Base-by-base conservation (phyloP, 306 rosid genomes). In the Cucurbita maxima region DNA sequence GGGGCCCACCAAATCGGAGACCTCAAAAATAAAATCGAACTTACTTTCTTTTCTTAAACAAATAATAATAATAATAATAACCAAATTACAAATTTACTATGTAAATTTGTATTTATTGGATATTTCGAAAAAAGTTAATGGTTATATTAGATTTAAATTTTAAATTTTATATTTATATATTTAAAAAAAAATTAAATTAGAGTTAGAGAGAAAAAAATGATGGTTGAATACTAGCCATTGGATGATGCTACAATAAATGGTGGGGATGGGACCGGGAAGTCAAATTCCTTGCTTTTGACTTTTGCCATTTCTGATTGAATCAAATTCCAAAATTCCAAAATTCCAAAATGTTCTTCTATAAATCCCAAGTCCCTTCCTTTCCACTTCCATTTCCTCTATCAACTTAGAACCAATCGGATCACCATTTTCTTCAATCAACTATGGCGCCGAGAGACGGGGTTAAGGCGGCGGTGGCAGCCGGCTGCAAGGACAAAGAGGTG, bases 391-490 rank as follows among this genome's bases (percentile, higher is more conserved):
- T 53, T 70, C 47, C 53, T 41, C 18, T 44, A 18, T 50, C 6
- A 50, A 40, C 5, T 3, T 12, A 6, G 11, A 60, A 37, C 15
- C 54, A 50, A 34, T 13, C 47, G 12, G 37, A 20, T 56, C 9
- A 7, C 12, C 18, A 7, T 60, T 34, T 58, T 12, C 40, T 56
- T 15, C 54, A 50, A 53, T n/a, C 13, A 4, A 16, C 20, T 36
- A 88, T 88, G 95, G 88, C 95, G 20, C 91, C 91, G 1, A 84
- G 82, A 78, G 90, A 76, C 6, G 86, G 80, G 75, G 3, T 71
- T 1, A 64, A 12, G n/a, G 72, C 6, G 67, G 62, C 15, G n/a
- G 68, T 13, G 20, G 76, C 3, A 41, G 80, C 38, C 55, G 55
- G 55, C 7, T 78, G 55, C 2, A 82, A 80, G 69, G 48, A 67